These are phyloP conservation scores for Rauvolfia tetraphylla DNA, from an alignment of 257 asterid genomes.

Conservation along the genomic window DNA sequence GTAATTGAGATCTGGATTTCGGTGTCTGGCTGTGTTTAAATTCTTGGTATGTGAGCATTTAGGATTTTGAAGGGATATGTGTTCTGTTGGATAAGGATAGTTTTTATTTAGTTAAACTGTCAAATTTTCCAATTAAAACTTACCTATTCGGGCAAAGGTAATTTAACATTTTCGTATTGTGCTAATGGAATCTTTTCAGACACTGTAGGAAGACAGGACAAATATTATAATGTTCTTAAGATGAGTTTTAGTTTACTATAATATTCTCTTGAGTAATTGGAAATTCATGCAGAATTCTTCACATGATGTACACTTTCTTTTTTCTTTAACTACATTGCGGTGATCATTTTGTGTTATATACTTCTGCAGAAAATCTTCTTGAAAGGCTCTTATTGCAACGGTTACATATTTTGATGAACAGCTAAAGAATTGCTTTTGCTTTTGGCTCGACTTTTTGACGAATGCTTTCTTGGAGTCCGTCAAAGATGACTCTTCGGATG, in stretches of 20 bases:
- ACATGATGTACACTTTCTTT: neutral
- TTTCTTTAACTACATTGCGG: no score
- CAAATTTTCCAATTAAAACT: neutral
- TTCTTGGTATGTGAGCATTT: neutral
- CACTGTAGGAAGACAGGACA: neutral
- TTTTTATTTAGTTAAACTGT: neutral
- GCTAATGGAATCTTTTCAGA: neutral
- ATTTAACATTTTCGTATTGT: neutral
- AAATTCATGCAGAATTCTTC: neutral
- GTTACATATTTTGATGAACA: neutral
- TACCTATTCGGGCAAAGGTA: neutral
- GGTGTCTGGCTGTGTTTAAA: no score
- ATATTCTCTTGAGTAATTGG: neutral
- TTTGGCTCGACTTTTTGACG: neutral
- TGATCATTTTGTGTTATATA: neutral
- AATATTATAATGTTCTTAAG: neutral
- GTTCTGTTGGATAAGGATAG: neutral
- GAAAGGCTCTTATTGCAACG: neutral
- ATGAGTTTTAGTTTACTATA: neutral
- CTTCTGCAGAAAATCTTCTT: conserved; percentile 8
- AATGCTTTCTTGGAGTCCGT: neutral
- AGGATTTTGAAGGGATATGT: neutral
- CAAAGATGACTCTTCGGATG: neutral
- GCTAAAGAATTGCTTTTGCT: neutral
- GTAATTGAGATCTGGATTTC: neutral